Evolutionary conservation across 371 early-diverging fungal genomes (phyloP).

Genomic region (Mortierella sp.): DNA sequence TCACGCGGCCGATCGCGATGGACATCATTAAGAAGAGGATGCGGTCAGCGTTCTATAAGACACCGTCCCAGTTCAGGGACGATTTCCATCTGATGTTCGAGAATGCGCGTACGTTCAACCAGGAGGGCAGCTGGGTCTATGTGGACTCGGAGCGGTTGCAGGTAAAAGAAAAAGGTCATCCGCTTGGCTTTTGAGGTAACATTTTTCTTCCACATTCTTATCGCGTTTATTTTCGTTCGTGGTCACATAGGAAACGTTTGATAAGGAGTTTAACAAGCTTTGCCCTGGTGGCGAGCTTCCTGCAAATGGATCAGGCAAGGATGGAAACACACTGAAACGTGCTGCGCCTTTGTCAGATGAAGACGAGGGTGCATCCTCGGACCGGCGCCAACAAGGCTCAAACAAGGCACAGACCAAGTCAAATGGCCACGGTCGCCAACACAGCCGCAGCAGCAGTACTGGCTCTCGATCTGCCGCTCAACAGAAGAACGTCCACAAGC

Average conservation of each 20-base stretch:
- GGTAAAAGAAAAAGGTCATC: no score
- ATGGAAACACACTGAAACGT: conserved; percentile 43
- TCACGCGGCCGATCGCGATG: conserved; percentile 87
- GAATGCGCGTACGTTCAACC: conserved; percentile 84
- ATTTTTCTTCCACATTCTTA: neutral
- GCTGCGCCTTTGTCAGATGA: conserved; percentile 50
- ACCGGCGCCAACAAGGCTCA: conserved; percentile 23
- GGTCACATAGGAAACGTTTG: conserved; percentile 54
- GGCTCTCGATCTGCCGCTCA: conserved; percentile 40
- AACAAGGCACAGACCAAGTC: conserved; percentile 29
- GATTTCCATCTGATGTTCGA: conserved; percentile 82
- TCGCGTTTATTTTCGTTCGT: conserved; percentile 5
- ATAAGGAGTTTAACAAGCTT: conserved; percentile 55
- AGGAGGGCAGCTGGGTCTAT: conserved; percentile 83
- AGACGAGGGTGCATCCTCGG: conserved; percentile 38
- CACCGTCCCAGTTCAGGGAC: conserved; percentile 63
- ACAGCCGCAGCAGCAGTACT: conserved; percentile 49
- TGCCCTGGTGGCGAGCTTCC: conserved; percentile 60
- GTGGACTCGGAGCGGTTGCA: conserved; percentile 76
- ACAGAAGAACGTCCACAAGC: conserved; percentile 52
- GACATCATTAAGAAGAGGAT: conserved; percentile 74
- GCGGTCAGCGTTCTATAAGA: conserved; percentile 63
- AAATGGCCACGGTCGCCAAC: conserved; percentile 41
- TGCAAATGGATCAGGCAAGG: conserved; percentile 18
- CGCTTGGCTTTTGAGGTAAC: no score